Base-by-base conservation (phyloP, 495 filamentous ascomycete genomes). In the Extremus antarcticus region DNA sequence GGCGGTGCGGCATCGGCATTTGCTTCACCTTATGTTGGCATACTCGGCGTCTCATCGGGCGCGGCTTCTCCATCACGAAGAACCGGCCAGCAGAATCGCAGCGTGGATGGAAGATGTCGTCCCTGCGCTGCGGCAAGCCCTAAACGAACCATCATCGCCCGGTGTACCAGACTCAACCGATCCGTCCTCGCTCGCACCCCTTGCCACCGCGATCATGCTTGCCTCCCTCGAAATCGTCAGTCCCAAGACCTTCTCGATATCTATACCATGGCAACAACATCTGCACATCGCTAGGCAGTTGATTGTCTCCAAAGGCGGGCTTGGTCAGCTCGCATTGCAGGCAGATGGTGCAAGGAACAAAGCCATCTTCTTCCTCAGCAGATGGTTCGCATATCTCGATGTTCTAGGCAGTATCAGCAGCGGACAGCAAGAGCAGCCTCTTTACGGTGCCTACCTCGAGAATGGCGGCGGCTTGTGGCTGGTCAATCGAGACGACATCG, bases 341-440 rank as follows among this genome's bases (percentile, higher is more conserved):
- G 55, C 59, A 1, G 51, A 62, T 35, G 59, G 59, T 21, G 59
- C 59, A 1, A 25, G 59, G 4, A 86, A 90, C 64, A 79, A 76
- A 23, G 78, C 85, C 20, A 85, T 83, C 17, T 86, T 82, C 43
- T 92, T 94, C 65, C 77, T 94, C n/a, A 79, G 78, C 40, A 82
- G 87, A 35, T 94, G 88, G 88, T 84, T 91, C 58, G 83, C 84
- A 9, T 94, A 94, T 67, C 75, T 94, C 22, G 88, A 94, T 63
- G 80, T 91, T 4, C 73, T 94, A 41, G 88, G 87, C 23, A 78
- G 78, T 52, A 74, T 94, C 3, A 87, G 82, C 50, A 87, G 88
- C 45, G 77, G 82, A 52, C 76, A 80, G 59, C 80, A 74, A 35
- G 76, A 78, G 16, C 70, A 69, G 7, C 80, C 81, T 13, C 68